Evolutionary conservation across 2,329 filamentous ascomycete genomes (phyloP).

Genomic region (Botrytis fragariae): DNA sequence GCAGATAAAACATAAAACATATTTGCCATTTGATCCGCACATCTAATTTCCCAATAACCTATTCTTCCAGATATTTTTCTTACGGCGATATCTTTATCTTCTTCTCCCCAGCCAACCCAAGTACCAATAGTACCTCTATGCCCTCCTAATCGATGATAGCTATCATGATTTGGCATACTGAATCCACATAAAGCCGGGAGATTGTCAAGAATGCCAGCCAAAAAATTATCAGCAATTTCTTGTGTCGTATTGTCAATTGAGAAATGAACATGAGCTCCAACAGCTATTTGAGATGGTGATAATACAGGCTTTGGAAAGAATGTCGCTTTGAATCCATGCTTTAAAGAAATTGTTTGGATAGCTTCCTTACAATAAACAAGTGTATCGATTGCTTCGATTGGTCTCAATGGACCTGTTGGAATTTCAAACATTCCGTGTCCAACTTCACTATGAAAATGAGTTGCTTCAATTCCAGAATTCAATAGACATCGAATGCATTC

Average conservation of each 20-base stretch:
- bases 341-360: conserved; percentile 60
- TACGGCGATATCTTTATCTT: conserved; percentile 11
- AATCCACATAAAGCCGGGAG: conserved; percentile 65
- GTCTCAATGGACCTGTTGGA: conserved; percentile 59
- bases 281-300: not conserved
- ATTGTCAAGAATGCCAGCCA: conserved; percentile 66
- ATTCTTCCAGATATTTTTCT: conserved; percentile 15
- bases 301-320: conserved; percentile 65
- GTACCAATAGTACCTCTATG: conserved; percentile 12
- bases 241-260: conserved; percentile 39
- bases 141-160: conserved; percentile 15
- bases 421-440: conserved; percentile 75
- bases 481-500: conserved; percentile 62
- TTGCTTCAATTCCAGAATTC: conserved; percentile 58
- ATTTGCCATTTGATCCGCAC: too few relatives aligned
- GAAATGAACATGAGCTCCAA: conserved; percentile 4
- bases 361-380: conserved; percentile 69
- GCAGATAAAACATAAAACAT: too few relatives aligned
- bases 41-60: too few relatives aligned
- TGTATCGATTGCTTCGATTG: conserved; percentile 66
- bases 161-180: conserved; percentile 22
- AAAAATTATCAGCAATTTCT: conserved; percentile 59
- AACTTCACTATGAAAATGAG: conserved; percentile 73
- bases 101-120: conserved; percentile 18
- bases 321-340: conserved; percentile 63